Conservation (phyloP, 1,139 yeast genomes). For the Nadsonia commutata region DNA sequence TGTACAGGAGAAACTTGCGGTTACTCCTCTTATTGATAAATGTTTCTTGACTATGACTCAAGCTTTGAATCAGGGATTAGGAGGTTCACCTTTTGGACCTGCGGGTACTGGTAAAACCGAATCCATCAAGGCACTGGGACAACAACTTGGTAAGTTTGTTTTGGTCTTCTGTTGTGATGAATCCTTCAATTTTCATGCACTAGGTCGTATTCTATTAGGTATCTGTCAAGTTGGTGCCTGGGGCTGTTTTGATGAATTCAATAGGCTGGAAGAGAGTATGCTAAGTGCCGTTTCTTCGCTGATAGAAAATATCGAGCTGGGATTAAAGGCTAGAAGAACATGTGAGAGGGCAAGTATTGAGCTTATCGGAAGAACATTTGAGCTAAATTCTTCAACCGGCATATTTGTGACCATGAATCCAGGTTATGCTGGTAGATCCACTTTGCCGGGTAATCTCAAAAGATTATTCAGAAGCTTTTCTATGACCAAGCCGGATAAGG, state of each 20-base stretch:
- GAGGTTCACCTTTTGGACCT: slow-evolving; percentile 94
- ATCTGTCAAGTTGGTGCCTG: slow-evolving; percentile 80
- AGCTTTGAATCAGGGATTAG: slow-evolving; percentile 57
- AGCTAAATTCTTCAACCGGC: slow-evolving; percentile 38
- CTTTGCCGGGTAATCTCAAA: slow-evolving; percentile 75
- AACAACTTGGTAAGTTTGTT: slow-evolving; percentile 66
- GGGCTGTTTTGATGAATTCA: slow-evolving; percentile 96
- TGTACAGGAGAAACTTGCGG: slow-evolving; percentile 54
- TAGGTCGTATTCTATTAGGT: slow-evolving; percentile 67
- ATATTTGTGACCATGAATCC: slow-evolving; percentile 90
- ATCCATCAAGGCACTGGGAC: slow-evolving; percentile 73
- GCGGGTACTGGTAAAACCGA: slow-evolving; percentile 99
- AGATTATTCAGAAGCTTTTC: slow-evolving; percentile 64
- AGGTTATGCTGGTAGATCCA: slow-evolving; percentile 68
- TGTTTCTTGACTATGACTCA: slow-evolving; percentile 60
- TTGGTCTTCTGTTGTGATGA: slow-evolving; percentile 88
- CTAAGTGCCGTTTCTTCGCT: slow-evolving; percentile 80
- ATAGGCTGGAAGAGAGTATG: slow-evolving; percentile 56
- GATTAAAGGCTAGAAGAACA: slow-evolving; percentile 9
- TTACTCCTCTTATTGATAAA: slow-evolving; percentile 56
- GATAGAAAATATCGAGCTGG: slow-evolving; percentile 52
- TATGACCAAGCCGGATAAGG: slow-evolving; percentile 60
- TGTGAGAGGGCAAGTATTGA: slow-evolving; percentile 23
- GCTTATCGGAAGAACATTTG: slow-evolving; percentile 33
- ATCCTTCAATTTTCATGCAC: slow-evolving; percentile 66